Evolutionary conservation across 441 rosid genomes (phyloP), one percentile per base, ranked within the genome.

Genomic region (California macrophylla): DNA sequence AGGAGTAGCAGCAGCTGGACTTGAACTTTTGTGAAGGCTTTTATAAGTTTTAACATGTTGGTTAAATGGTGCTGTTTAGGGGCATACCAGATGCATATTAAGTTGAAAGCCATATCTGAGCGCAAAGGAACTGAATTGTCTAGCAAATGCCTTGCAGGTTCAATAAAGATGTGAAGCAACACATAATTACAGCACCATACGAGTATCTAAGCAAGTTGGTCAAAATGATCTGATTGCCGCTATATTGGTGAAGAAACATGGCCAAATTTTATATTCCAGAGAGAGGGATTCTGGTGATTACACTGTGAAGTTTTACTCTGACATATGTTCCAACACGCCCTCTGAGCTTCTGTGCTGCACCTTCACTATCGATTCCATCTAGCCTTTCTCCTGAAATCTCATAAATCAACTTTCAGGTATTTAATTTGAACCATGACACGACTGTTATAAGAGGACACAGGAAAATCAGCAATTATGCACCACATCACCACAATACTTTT

Each of bases 301-400:
- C 98, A 64, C 73, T 82, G 70, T 82, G 88, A 29, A 92, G 72
- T 84, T 88, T 92, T 63, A 92, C 82, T 21, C 82, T 85, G 38
- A 92, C 95, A 0, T 83, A 81, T 67, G 98, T 90, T 76, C 96
- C 98, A 45, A 82, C 92, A 66, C 75, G 79, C 70, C 98, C 98
- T 82, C 98, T 86, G 62, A 92, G 96, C 82, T 83, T 92, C 78
- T 73, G 85, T 6, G 96, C 96, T 66, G 96, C 98, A 24, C 81
- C 82, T 85, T 90, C 98, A 63, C 98, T 82, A 47, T 71, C 86
- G 52, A 85, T 20, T 42, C 91, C 93, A 75, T 84, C 87, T 67
- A 92, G 80, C 70, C 71, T 85, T 81, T 92, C 86, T 52, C 96
- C 96, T 92, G 79, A 71, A 68, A 66, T 67, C 26, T 38, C 68